Percentiles rank a stretch among this genome's conserved stretches.
phyloP scores from a whole-genome alignment of 2,329 filamentous ascomycete species.

The Aureobasidium zeae region DNA sequence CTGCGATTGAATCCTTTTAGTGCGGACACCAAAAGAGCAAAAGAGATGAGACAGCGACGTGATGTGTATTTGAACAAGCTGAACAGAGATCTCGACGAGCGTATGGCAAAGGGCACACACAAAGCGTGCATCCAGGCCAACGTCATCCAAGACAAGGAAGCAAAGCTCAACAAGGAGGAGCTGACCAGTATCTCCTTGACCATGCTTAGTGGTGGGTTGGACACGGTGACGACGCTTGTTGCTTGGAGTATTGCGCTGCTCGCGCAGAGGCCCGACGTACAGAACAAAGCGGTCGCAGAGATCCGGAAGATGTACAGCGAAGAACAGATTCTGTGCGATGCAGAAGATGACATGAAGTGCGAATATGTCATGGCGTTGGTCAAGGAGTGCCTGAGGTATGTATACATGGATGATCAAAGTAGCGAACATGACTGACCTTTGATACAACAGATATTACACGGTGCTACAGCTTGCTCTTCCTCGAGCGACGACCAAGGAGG shows the following conservation, averaged over 20 bases:
- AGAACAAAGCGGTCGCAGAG: slow-evolving; percentile 49
- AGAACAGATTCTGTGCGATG: slow-evolving; percentile 49
- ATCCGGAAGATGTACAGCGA: slow-evolving; percentile 47
- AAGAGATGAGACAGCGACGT: slow-evolving; percentile 50
- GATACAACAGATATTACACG: slow-evolving; percentile 44
- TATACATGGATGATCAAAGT: no score
- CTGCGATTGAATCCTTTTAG: slow-evolving; percentile 53
- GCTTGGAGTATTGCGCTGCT: slow-evolving; percentile 56
- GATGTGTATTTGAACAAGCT: slow-evolving; percentile 52
- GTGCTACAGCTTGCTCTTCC: slow-evolving; percentile 56
- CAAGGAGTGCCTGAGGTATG: slow-evolving; percentile 48
- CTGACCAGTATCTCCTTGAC: slow-evolving; percentile 57
- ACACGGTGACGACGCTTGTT: slow-evolving; percentile 57
- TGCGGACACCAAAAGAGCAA: slow-evolving; percentile 47
- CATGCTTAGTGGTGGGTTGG: slow-evolving; percentile 58
- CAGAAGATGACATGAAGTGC: slow-evolving; percentile 55
- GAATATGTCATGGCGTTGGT: slow-evolving; percentile 55
- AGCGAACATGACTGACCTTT: neutral
- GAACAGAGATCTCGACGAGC: slow-evolving; percentile 50
- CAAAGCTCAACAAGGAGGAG: slow-evolving; percentile 53
- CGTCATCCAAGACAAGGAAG: slow-evolving; percentile 54
- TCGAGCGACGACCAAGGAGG: slow-evolving; percentile 50
- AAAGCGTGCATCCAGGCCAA: slow-evolving; percentile 60
- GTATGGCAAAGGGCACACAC: slow-evolving; percentile 52
- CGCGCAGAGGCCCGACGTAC: slow-evolving; percentile 51